Percentiles rank a stretch among this genome's conserved stretches.
These are phyloP conservation scores for Flaveria ramosissima DNA, from an alignment of 129 eudicot species.

Conservation along the genomic window DNA sequence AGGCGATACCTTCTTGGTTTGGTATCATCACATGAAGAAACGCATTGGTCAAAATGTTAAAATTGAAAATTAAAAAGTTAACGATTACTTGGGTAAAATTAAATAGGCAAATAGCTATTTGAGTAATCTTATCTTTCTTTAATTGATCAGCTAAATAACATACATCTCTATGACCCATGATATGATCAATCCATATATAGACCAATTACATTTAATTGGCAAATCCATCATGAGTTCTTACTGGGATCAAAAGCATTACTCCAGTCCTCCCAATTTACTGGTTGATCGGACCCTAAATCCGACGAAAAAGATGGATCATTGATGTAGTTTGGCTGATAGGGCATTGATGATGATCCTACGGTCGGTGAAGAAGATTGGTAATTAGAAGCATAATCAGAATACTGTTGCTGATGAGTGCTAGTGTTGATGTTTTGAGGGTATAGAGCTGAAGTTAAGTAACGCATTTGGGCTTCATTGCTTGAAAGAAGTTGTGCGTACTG, in stretches of 20 bases:
- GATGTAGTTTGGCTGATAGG: conserved; percentile 13
- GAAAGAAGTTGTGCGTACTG: conserved; percentile 69
- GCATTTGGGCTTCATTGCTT: conserved; percentile 52
- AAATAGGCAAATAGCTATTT: too few species aligned
- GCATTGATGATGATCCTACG: conserved; percentile 25
- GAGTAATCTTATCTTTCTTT: not conserved
- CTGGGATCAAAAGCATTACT: conserved; percentile 28
- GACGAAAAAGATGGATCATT: conserved; percentile 15
- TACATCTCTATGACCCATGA: not conserved
- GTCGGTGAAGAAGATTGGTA: conserved; percentile 25
- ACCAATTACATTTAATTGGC: too few species aligned
- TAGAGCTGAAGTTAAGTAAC: conserved; percentile 46
- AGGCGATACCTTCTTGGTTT: too few species aligned
- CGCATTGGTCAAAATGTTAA: too few species aligned
- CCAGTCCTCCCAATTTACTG: conserved; percentile 31
- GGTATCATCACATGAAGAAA: too few species aligned
- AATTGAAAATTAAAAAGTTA: too few species aligned
- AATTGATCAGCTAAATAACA: conserved; percentile 8
- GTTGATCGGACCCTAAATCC: conserved; percentile 25
- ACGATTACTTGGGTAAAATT: too few species aligned
- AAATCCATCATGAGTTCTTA: conserved; percentile 13
- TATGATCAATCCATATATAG: not conserved
- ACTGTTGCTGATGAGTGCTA: conserved; percentile 14
- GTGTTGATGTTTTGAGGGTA: conserved; percentile 18
- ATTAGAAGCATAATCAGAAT: conserved; percentile 18